Percentiles rank a stretch among this genome's conserved stretches.
Conservation (phyloP, 2,329 filamentous ascomycete species). For the Aureobasidium sp. region DNA sequence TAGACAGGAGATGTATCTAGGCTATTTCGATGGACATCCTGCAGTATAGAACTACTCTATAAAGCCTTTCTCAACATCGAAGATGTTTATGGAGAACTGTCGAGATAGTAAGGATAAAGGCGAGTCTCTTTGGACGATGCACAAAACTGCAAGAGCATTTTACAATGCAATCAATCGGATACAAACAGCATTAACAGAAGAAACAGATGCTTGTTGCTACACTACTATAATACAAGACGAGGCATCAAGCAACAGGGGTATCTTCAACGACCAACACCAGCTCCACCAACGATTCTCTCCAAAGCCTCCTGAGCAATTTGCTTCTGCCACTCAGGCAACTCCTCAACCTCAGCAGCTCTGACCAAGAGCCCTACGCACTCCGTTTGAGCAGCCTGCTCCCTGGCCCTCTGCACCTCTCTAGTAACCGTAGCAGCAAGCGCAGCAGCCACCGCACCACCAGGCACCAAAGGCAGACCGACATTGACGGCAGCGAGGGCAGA, state of each 20-base stretch:
- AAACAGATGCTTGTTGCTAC: background rate
- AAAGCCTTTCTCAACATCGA: too few species aligned
- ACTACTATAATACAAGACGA: background rate
- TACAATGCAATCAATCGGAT: background rate
- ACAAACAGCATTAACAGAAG: background rate
- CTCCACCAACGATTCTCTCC: background rate
- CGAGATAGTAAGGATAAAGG: fast-evolving
- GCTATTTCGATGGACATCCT: too few species aligned
- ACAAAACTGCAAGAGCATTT: background rate
- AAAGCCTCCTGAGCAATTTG: background rate
- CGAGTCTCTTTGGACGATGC: background rate
- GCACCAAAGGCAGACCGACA: background rate
- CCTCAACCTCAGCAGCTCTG: background rate
- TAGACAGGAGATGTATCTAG: too few species aligned
- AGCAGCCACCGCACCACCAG: background rate
- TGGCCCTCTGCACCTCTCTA: background rate
- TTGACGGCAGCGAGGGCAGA: background rate
- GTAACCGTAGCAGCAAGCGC: background rate
- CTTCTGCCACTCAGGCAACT: background rate
- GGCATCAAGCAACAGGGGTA: background rate
- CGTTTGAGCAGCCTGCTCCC: background rate
- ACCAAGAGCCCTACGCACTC: background rate
- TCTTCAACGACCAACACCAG: background rate
- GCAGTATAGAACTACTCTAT: too few species aligned
- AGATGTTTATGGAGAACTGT: background rate